Conservation (phyloP, 2,329 filamentous ascomycete genomes). For the Cordyceps cateniannulata region DNA sequence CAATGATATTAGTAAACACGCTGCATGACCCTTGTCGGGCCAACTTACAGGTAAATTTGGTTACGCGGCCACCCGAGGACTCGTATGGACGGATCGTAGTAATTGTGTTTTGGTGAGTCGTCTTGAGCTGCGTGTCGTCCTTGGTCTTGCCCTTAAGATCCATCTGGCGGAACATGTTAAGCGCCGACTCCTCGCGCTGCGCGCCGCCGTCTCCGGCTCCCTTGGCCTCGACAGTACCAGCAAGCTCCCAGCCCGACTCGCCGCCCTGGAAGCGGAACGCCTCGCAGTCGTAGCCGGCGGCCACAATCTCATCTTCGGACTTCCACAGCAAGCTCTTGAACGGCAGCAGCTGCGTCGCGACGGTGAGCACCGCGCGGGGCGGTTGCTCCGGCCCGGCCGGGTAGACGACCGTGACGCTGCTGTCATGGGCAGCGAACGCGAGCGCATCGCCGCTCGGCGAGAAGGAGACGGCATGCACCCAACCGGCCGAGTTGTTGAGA, state of each 20-base stretch:
- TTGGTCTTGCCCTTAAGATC: conserved; percentile 90
- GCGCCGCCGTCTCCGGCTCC: conserved; percentile 51
- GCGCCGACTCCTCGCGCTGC: conserved; percentile 76
- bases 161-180: conserved; percentile 99
- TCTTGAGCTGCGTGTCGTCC: conserved; percentile 91
- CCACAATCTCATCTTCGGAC: conserved; percentile 85
- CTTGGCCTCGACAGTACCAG: conserved; percentile 74
- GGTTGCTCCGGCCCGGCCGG: conserved; percentile 86
- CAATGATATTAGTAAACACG: conserved; percentile 20
- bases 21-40: neutral
- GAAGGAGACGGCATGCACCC: conserved; percentile 91
- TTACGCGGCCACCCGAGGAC: conserved; percentile 55
- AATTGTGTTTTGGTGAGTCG: conserved; percentile 94
- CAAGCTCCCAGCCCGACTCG: conserved; percentile 75
- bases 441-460: conserved; percentile 89
- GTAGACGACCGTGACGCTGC: conserved; percentile 94
- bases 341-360: conserved; percentile 83
- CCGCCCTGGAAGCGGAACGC: conserved; percentile 82
- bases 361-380: conserved; percentile 80
- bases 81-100: conserved; percentile 75
- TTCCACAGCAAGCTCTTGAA: conserved; percentile 94
- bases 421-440: conserved; percentile 91
- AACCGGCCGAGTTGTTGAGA: conserved; percentile 91
- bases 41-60: conserved; percentile 79
- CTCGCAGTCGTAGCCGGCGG: conserved; percentile 85